phyloP scores from a whole-genome alignment of 2,329 filamentous ascomycete species.

The Stemphylium lycopersici region DNA sequence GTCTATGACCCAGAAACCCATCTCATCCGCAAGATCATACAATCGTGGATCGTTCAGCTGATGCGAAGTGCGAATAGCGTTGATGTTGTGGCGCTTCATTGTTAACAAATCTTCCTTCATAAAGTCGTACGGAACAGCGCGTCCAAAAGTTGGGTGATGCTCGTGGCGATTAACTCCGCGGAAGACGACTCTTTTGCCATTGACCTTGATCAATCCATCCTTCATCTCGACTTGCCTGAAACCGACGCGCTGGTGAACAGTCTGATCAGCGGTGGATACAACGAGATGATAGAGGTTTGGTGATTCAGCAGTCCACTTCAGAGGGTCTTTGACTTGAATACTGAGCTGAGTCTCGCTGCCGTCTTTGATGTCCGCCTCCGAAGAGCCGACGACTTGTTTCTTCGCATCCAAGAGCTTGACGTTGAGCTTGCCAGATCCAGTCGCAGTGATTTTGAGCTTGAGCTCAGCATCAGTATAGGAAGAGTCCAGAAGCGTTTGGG shows the following conservation, averaged over 20 bases:
- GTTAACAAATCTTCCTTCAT: constrained; percentile 66
- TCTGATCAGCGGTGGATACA: constrained; percentile 51
- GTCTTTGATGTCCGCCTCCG: constrained; percentile 22
- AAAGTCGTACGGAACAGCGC: constrained; percentile 67
- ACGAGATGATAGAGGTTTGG: constrained; percentile 65
- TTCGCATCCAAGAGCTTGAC: constrained; percentile 56
- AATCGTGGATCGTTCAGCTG: constrained; percentile 68
- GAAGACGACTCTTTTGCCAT: constrained; percentile 66
- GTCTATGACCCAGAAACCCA: constrained; percentile 70
- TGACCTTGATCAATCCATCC: constrained; percentile 66
- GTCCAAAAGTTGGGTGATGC: constrained; percentile 68
- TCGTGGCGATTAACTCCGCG: constrained; percentile 73
- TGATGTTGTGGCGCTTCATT: constrained; percentile 76
- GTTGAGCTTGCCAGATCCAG: constrained; percentile 50
- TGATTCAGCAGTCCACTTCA: constrained; percentile 73
- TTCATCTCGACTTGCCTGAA: constrained; percentile 70
- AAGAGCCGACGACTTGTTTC: constrained; percentile 22
- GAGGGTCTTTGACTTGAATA: constrained; percentile 59
- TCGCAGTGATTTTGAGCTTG: constrained; percentile 54
- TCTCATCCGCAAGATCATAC: constrained; percentile 67
- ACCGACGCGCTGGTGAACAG: constrained; percentile 62
- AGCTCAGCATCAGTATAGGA: constrained; percentile 60
- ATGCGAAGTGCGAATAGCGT: constrained; percentile 71
- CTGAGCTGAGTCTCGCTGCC: constrained; percentile 29
- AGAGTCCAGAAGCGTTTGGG: constrained; percentile 61